phyloP scores from a whole-genome alignment of 1,284 basidiomycete genomes.

The Ganoderma lingzhi region DNA sequence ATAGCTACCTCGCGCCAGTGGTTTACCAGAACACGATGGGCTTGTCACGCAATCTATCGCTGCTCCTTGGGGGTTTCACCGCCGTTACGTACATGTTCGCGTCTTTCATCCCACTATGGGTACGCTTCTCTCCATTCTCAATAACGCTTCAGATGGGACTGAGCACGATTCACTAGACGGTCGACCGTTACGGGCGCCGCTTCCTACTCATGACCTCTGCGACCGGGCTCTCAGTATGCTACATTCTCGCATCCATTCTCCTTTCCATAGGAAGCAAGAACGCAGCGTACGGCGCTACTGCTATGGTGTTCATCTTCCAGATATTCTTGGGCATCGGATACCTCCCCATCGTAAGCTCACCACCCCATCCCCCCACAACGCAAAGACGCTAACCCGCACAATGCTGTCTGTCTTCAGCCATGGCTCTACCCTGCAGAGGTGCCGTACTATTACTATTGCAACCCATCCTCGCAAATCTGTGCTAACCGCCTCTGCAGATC shows the following conservation, averaged over 20 bases:
- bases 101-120: slow-evolving; percentile 55
- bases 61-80: slow-evolving; percentile 51
- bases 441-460: background rate
- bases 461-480: background rate
- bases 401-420: slow-evolving; percentile 37
- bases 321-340: slow-evolving; percentile 48
- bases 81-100: slow-evolving; percentile 52
- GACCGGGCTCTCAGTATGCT: slow-evolving; percentile 44
- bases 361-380: background rate
- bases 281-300: slow-evolving; percentile 30
- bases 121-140: slow-evolving; percentile 23
- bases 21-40: slow-evolving; percentile 56
- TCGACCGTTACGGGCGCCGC: slow-evolving; percentile 50
- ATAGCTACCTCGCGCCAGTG: slow-evolving; percentile 50
- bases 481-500: slow-evolving; percentile 38
- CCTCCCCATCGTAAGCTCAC: slow-evolving; percentile 46
- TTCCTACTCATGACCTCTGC: slow-evolving; percentile 50
- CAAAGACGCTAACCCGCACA: background rate
- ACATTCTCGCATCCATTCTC: slow-evolving; percentile 33
- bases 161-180: slow-evolving; percentile 40
- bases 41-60: slow-evolving; percentile 48
- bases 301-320: slow-evolving; percentile 50
- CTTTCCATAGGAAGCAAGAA: slow-evolving; percentile 26
- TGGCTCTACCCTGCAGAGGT: slow-evolving; percentile 55
- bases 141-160: background rate